Evolutionary conservation across 805 yeast species (phyloP).

Genomic region (Myxozyma sirexii): DNA sequence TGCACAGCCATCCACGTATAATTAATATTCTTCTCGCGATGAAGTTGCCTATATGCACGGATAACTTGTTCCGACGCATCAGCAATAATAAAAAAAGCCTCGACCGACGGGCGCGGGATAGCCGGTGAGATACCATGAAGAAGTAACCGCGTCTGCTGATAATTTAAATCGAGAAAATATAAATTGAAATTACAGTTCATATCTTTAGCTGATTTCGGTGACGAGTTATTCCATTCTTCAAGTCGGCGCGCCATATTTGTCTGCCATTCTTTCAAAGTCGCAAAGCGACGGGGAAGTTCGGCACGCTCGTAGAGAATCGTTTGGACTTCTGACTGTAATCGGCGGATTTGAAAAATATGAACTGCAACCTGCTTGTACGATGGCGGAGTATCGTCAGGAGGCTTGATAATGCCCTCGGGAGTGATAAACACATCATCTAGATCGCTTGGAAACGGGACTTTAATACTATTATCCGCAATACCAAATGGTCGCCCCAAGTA

Average conservation of each 20-base stretch:
- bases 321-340: conserved; percentile 77
- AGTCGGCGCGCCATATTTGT: conserved; percentile 53
- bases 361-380: conserved; percentile 70
- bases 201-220: conserved; percentile 58
- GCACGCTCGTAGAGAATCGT: conserved; percentile 69
- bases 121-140: conserved; percentile 80
- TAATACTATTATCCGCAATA: conserved; percentile 77
- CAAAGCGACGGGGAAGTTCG: conserved; percentile 67
- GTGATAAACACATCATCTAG: conserved; percentile 71
- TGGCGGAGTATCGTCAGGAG: conserved; percentile 36
- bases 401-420: conserved; percentile 40
- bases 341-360: conserved; percentile 68
- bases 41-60: conserved; percentile 60
- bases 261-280: conserved; percentile 64
- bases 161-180: conserved; percentile 72
- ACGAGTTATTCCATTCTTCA: conserved; percentile 61
- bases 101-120: conserved; percentile 54
- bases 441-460: conserved; percentile 69
- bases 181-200: conserved; percentile 76
- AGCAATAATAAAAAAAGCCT: conserved; percentile 59
- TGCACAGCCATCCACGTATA: conserved; percentile 95
- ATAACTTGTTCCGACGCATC: conserved; percentile 71
- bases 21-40: conserved; percentile 61
- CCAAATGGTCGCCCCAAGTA: conserved; percentile 88
- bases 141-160: conserved; percentile 70